phyloP scores from a whole-genome alignment of 2,329 filamentous ascomycete species.

The Zopfia rhizophila region DNA sequence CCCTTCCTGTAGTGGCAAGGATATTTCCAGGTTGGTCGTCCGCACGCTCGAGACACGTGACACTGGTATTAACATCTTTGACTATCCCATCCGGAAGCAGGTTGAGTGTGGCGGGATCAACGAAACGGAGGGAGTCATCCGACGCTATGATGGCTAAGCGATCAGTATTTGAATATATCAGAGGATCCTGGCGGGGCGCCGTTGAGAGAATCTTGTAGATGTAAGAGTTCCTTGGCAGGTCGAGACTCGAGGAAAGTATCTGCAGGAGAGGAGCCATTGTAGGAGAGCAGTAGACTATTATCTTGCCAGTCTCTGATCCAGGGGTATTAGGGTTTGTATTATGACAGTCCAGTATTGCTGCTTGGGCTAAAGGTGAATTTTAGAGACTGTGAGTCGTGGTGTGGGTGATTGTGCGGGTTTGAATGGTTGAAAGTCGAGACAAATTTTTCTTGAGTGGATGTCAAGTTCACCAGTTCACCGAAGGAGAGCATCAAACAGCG shows the following conservation, averaged over 20 bases:
- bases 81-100: conserved; percentile 61
- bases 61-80: conserved; percentile 67
- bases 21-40: conserved; percentile 62
- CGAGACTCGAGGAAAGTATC: conserved; percentile 31
- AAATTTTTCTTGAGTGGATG: no score
- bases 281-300: no score
- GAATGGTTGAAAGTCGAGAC: no score
- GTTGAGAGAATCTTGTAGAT: conserved; percentile 52
- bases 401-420: no score
- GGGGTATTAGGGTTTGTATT: no score
- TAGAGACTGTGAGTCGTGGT: no score
- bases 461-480: no score
- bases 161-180: conserved; percentile 42
- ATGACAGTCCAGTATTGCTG: no score
- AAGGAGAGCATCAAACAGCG: no score
- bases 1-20: conserved; percentile 76
- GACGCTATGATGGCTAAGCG: conserved; percentile 72
- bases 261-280: conserved; percentile 35
- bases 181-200: conserved; percentile 40
- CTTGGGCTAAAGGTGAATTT: no score
- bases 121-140: conserved; percentile 74
- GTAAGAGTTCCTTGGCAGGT: conserved; percentile 48
- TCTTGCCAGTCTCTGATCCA: no score
- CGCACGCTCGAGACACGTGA: conserved; percentile 70
- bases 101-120: conserved; percentile 69